Base-by-base conservation (phyloP, 2,329 filamentous ascomycete species). In the Sporothrix euskadiensis region DNA sequence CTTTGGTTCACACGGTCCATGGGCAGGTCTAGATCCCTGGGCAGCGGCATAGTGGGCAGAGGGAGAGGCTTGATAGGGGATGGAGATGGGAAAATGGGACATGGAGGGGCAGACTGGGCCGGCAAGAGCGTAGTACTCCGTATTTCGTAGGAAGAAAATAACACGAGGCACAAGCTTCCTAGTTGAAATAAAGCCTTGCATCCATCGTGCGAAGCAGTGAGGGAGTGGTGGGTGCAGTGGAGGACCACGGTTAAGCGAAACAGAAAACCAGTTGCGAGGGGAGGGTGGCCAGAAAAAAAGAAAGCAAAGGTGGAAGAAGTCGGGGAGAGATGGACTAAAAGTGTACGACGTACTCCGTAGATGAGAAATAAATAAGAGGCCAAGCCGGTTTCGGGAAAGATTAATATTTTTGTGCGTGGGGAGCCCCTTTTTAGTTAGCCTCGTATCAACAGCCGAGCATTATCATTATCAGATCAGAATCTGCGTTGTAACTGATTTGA, bases 381-480 rank as follows among this genome's bases (percentile, higher is more conserved):
- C 44, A 52, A 69, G 65, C 65, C 65, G 65, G 44, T 52, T 69
- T 35, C 41, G 39, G 65, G 47, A 69, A 69, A 69, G 44, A 44
- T 69, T 69, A 54, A 68, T 35, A n/a, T 44, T 4, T n/a, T 9
- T 44, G 22, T 52, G 14, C 8, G 44, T 69, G 44, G 44, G 4
- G 14, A 32, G 39, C 2, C 39, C 44, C 16, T 1, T 52, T 52
- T 69, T 5, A 16, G 65, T 69, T 69, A 69, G 57, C 41, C 32
- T 41, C 6, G 12, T 63, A 10, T 63, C 35, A 63, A 63, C 32
- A 63, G 35, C 32, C 57, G 57, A 63, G 57, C 41, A 63, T 41
- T 39, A n/a, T 19, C 41, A 41, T 41, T 39, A n/a, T 19, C 32
- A 39, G 57, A n/a, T n/a, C 35, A 12, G 12, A 41, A n/a, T 9